Evolutionary conservation across 1,139 yeast species (phyloP).

Genomic region (Magnusiomyces clavatus): DNA sequence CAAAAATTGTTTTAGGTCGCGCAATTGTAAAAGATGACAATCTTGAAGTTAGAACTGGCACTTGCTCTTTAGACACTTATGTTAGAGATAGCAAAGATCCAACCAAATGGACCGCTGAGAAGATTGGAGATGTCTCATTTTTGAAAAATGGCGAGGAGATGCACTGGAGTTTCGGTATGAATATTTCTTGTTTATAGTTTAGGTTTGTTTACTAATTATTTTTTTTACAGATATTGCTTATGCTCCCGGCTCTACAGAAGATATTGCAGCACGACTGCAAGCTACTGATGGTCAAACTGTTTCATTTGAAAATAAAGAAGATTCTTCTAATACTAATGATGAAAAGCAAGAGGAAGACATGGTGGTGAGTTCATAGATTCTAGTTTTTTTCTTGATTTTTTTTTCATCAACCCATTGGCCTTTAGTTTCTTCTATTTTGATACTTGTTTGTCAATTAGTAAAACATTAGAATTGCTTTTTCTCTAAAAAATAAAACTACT

Average conservation of each 20-base stretch:
- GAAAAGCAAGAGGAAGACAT: constrained; percentile 18
- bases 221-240: constrained; percentile 35
- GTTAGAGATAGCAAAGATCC: constrained; percentile 35
- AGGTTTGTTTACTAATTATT: background rate
- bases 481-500: too few relatives aligned
- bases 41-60: constrained; percentile 46
- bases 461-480: too few relatives aligned
- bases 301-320: constrained; percentile 1
- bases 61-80: constrained; percentile 52
- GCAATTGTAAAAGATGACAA: constrained; percentile 45
- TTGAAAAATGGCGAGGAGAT: constrained; percentile 75
- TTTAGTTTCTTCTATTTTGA: constrained; percentile 2
- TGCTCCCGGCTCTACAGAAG: constrained; percentile 77
- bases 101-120: constrained; percentile 43
- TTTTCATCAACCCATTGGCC: background rate
- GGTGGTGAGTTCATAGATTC: constrained; percentile 19
- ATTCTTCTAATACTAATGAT: constrained; percentile 13
- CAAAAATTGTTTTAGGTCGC: constrained; percentile 72
- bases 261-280: constrained; percentile 39
- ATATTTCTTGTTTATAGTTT: background rate
- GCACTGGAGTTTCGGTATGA: constrained; percentile 74
- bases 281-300: constrained; percentile 4
- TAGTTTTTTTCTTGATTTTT: constrained; percentile 3
- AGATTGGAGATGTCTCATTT: constrained; percentile 65
- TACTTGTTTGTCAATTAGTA: background rate